These are phyloP conservation scores for Chytriomyces sp. DNA, from an alignment of 192 early-diverging fungal species.

Conservation along the genomic window DNA sequence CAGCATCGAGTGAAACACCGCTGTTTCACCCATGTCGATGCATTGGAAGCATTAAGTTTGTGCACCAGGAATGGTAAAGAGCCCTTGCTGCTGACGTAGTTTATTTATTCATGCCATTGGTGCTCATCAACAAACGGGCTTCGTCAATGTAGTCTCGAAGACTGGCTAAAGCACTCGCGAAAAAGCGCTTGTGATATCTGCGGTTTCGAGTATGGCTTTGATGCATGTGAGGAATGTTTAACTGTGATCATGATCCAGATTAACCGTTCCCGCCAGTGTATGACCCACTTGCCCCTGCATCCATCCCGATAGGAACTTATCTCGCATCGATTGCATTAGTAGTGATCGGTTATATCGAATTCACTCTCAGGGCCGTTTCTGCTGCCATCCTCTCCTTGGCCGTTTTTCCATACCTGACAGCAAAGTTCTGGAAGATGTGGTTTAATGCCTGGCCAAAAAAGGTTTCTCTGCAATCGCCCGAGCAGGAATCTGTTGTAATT, in stretches of 20 bases:
- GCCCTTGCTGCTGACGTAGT: neutral
- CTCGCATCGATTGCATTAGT: neutral
- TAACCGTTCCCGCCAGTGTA: neutral
- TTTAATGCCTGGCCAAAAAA: neutral
- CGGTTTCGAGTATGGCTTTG: neutral
- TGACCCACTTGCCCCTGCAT: neutral
- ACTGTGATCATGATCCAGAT: neutral
- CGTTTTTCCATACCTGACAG: neutral
- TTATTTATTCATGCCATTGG: neutral
- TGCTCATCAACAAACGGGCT: neutral
- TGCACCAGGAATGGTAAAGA: neutral
- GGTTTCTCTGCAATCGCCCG: neutral
- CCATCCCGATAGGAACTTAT: neutral
- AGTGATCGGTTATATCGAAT: neutral
- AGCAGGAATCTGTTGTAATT: neutral
- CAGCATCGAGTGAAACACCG: neutral
- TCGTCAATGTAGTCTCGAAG: neutral
- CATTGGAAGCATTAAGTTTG: neutral
- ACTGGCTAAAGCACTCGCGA: neutral
- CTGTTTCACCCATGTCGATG: neutral
- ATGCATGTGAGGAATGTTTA: neutral
- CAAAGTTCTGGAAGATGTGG: neutral
- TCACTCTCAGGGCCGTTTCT: neutral
- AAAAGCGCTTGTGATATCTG: neutral
- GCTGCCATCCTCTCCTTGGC: neutral